Evolutionary conservation across 768 basidiomycete species (phyloP).

Genomic region (Amanita fuliginea): DNA sequence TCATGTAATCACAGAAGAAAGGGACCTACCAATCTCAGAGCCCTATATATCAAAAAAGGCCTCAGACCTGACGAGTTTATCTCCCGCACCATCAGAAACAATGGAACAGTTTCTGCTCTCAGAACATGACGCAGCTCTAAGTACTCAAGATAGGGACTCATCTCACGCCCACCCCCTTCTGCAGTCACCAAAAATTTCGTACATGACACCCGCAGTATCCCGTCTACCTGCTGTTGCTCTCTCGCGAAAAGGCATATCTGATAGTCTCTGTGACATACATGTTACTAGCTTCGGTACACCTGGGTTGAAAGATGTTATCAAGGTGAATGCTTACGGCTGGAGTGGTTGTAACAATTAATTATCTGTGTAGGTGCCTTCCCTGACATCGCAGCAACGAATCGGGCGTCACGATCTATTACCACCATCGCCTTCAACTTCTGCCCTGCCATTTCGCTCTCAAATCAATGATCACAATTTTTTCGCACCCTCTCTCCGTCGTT

Average conservation of each 20-base stretch:
- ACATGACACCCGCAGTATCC: background rate
- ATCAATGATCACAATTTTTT: background rate
- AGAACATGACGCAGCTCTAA: background rate
- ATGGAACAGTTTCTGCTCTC: background rate
- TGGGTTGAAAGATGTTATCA: slow-evolving; percentile 62
- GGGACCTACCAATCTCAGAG: background rate
- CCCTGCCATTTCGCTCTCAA: slow-evolving; percentile 16
- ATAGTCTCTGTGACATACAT: slow-evolving; percentile 14
- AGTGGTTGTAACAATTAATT: slow-evolving; percentile 1
- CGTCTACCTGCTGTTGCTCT: background rate
- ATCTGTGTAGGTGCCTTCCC: slow-evolving; percentile 41
- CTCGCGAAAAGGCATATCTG: background rate
- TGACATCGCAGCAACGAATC: slow-evolving; percentile 60
- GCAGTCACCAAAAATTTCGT: background rate
- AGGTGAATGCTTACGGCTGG: slow-evolving; percentile 29
- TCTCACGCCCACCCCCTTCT: background rate
- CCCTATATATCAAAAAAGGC: background rate
- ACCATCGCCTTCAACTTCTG: slow-evolving; percentile 51
- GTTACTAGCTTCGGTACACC: slow-evolving; percentile 28
- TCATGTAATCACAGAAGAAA: background rate
- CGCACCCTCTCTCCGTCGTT: background rate
- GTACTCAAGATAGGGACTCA: background rate
- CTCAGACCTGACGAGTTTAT: background rate
- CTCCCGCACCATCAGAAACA: background rate
- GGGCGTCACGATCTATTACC: slow-evolving; percentile 62